These are phyloP conservation scores for Suhomyces bribrorum DNA, from an alignment of 1,139 yeast species.

Conservation along the genomic window DNA sequence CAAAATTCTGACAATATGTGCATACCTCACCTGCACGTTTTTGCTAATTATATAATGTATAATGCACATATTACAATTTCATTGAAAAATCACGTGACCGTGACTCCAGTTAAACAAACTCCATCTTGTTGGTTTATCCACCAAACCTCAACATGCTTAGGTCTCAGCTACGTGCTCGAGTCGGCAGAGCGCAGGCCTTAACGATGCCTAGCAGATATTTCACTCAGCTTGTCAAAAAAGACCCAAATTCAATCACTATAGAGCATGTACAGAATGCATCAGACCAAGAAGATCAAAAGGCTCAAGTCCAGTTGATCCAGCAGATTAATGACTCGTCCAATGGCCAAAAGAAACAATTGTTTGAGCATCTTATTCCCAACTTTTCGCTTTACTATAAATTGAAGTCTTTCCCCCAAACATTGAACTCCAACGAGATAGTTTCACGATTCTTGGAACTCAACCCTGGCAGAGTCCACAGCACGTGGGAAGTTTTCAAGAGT, in stretches of 20 bases:
- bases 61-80: no score
- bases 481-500: constrained; percentile 35
- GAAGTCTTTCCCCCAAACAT: constrained; percentile 17
- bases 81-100: background rate
- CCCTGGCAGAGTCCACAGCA: constrained; percentile 43
- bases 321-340: constrained; percentile 13
- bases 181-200: no score
- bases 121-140: background rate
- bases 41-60: no score
- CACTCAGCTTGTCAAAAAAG: constrained; percentile 7
- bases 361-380: constrained; percentile 25
- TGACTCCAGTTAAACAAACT: background rate
- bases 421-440: constrained; percentile 14
- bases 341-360: constrained; percentile 12
- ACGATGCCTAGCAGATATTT: constrained; percentile 2
- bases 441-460: constrained; percentile 31
- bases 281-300: constrained; percentile 5
- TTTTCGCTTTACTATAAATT: constrained; percentile 36
- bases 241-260: constrained; percentile 15
- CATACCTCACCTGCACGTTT: no score
- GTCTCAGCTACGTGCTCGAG: background rate
- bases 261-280: constrained; percentile 8
- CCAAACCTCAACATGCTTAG: background rate
- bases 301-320: constrained; percentile 14
- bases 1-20: no score